Evolutionary conservation across 1,139 yeast genomes (phyloP), one percentile per base, ranked within the genome.

Genomic region (Yamadazyma jaroonii): DNA sequence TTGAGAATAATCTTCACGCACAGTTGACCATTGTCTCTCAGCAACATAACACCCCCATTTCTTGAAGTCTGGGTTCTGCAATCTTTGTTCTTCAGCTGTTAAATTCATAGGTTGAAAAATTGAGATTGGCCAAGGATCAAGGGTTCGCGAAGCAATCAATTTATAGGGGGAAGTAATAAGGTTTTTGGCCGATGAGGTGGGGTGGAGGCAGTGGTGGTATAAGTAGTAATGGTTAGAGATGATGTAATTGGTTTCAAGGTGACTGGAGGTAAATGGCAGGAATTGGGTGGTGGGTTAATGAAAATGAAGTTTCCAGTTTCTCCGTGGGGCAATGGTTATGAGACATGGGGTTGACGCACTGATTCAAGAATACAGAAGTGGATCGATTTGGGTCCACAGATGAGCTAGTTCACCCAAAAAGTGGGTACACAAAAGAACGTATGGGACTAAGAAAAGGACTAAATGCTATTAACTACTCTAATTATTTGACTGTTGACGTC

Each of bases 11-110:
- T 90, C 97, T 61, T 90, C 97, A 45, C 97, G 70, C 8, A 92
- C 97, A 0, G 95, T 85, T 21, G 95, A 87, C 97, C 97, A 90
- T 50, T 87, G 88, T 43, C 97, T 75, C 59, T 90, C 97, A 35
- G 90, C 81, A 36, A 89, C 73, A 54, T 88, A 90, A 5, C 96
- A 92, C 9, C 97, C 97, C 96, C 96, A 90, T 45, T 85, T 74
- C 52, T 83, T 79, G 87, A 94, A 87, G 38, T 63, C 62, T 37
- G 76, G 74, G 37, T 71, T 63, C 41, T 72, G 71, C 35, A 89
- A 72, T 39, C 96, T 74, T 42, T 64, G 65, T 60, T 86, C 95
- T 63, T 88, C 96, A 10, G 75, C 78, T 11, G 74, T 68, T 31
- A 64, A 43, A 14, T 17, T 29, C 34, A 31, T 31, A 21, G 4